phyloP scores from a whole-genome alignment of 2,329 filamentous ascomycete genomes.

The Septoria petroselini region DNA sequence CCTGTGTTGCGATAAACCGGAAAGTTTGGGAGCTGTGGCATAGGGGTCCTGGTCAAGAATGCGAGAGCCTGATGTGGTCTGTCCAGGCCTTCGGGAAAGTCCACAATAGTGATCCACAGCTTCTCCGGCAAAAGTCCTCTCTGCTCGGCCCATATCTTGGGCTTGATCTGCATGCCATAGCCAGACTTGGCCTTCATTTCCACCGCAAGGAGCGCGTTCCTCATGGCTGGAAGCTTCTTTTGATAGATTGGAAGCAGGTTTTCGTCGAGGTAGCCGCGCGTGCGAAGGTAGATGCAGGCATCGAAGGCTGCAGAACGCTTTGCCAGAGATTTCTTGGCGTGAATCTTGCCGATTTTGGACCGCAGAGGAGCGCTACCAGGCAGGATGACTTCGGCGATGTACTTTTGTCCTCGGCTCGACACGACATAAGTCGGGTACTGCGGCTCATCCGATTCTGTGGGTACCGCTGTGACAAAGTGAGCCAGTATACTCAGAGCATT shows the following conservation, averaged over 20 bases:
- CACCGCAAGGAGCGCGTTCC: slow-evolving; percentile 83
- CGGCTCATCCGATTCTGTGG: slow-evolving; percentile 50
- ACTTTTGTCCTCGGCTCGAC: slow-evolving; percentile 55
- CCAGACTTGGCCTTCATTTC: slow-evolving; percentile 68
- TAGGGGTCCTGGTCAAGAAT: slow-evolving; percentile 63
- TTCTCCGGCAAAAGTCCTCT: slow-evolving; percentile 47
- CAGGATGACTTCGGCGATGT: slow-evolving; percentile 73
- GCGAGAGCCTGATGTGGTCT: slow-evolving; percentile 62
- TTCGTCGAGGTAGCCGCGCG: slow-evolving; percentile 66
- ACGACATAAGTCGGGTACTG: slow-evolving; percentile 61
- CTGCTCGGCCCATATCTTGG: slow-evolving; percentile 63
- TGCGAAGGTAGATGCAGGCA: slow-evolving; percentile 67
- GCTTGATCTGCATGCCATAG: slow-evolving; percentile 78
- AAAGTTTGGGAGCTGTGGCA: slow-evolving; percentile 67
- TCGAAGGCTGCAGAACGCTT: slow-evolving; percentile 89
- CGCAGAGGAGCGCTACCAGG: slow-evolving; percentile 71
- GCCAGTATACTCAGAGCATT: slow-evolving; percentile 69
- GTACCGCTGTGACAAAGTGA: slow-evolving; percentile 69
- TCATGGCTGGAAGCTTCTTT: slow-evolving; percentile 72
- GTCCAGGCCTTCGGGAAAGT: slow-evolving; percentile 59
- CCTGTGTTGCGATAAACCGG: slow-evolving; percentile 68
- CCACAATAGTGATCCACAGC: slow-evolving; percentile 62
- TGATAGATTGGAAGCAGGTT: slow-evolving; percentile 70
- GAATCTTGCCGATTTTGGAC: slow-evolving; percentile 60
- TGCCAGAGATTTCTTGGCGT: slow-evolving; percentile 69